These are phyloP conservation scores for Dictyostelium brefeldianum DNA, from an alignment of 78 protist species.

Conservation along the genomic window DNA sequence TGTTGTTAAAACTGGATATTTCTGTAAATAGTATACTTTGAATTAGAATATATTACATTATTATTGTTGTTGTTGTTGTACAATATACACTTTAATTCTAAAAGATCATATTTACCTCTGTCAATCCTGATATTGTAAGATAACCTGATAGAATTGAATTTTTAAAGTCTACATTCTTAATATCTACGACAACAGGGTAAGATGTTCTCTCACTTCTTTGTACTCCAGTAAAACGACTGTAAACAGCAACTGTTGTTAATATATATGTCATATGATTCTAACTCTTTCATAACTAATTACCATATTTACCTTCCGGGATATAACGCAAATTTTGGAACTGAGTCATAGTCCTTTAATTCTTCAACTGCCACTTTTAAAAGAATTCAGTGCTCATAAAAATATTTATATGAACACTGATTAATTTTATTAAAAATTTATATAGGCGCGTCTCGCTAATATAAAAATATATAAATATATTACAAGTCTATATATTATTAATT, in stretches of 20 bases:
- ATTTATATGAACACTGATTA: slow-evolving; percentile 8
- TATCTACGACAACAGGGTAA: slow-evolving; percentile 65
- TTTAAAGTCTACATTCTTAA: slow-evolving; percentile 65
- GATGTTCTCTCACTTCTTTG: slow-evolving; percentile 72
- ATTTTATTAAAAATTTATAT: neutral
- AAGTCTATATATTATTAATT: no score
- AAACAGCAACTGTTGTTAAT: no score
- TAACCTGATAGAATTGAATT: slow-evolving; percentile 66
- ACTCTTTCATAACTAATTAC: no score
- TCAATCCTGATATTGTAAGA: slow-evolving; percentile 61
- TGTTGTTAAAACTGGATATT: slow-evolving; percentile 84
- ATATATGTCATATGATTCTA: no score
- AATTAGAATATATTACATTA: no score
- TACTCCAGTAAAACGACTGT: slow-evolving; percentile 40
- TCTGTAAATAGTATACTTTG: slow-evolving; percentile 15
- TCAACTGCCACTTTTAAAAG: slow-evolving; percentile 28
- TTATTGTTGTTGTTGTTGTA: neutral
- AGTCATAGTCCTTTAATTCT: slow-evolving; percentile 22
- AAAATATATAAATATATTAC: no score
- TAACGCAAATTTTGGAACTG: slow-evolving; percentile 33
- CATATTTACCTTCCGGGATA: slow-evolving; percentile 39
- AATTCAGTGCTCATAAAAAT: slow-evolving; percentile 1
- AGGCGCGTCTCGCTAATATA: no score
- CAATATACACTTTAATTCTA: neutral
- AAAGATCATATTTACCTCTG: slow-evolving; percentile 49